These are phyloP conservation scores for Porcisia deanei DNA, from an alignment of 208 protist genomes.

Conservation along the genomic window DNA sequence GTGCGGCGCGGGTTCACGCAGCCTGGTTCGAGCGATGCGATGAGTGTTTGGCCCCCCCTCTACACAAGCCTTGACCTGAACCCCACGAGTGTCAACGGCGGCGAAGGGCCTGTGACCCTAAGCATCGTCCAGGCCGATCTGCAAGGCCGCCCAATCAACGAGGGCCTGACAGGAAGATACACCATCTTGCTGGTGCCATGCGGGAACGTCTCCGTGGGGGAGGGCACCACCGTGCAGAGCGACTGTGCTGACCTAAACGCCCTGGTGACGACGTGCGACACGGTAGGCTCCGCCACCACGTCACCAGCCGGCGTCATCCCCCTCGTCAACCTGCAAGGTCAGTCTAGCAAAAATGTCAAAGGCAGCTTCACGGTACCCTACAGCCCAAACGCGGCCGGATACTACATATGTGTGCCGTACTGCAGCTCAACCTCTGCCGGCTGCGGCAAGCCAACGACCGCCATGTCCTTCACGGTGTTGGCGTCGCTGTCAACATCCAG, in stretches of 20 bases:
- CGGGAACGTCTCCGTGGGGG: slow-evolving; percentile 2
- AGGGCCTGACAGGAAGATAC: slow-evolving; percentile 49
- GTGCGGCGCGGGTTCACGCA: slow-evolving; percentile 34
- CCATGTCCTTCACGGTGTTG: slow-evolving; percentile 75
- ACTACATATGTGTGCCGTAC: slow-evolving; percentile 87
- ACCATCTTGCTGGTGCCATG: slow-evolving; percentile 77
- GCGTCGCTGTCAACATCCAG: slow-evolving; percentile 13
- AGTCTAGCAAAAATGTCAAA: slow-evolving; percentile 29
- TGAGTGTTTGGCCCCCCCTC: slow-evolving; percentile 69
- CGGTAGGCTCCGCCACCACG: slow-evolving; percentile 16
- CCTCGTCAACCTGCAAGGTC: slow-evolving; percentile 35
- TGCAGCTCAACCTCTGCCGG: slow-evolving; percentile 37
- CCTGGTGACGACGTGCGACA: slow-evolving; percentile 49
- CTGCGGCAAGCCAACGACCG: slow-evolving; percentile 33
- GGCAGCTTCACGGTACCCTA: slow-evolving; percentile 74
- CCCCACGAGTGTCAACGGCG: slow-evolving; percentile 41
- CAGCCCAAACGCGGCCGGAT: slow-evolving; percentile 42
- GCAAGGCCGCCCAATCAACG: slow-evolving; percentile 51
- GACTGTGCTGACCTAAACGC: slow-evolving; percentile 44
- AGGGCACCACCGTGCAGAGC: slow-evolving; percentile 18
- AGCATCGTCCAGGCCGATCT: slow-evolving; percentile 41
- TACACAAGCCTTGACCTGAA: slow-evolving; percentile 62
- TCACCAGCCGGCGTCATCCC: slow-evolving; percentile 19
- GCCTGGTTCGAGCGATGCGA: slow-evolving; percentile 9
- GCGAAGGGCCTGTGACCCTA: slow-evolving; percentile 59